Percentiles rank a stretch among this genome's conserved stretches.
phyloP scores from a whole-genome alignment of 2,329 filamentous ascomycete genomes.

The Cytospora paraplurivora region DNA sequence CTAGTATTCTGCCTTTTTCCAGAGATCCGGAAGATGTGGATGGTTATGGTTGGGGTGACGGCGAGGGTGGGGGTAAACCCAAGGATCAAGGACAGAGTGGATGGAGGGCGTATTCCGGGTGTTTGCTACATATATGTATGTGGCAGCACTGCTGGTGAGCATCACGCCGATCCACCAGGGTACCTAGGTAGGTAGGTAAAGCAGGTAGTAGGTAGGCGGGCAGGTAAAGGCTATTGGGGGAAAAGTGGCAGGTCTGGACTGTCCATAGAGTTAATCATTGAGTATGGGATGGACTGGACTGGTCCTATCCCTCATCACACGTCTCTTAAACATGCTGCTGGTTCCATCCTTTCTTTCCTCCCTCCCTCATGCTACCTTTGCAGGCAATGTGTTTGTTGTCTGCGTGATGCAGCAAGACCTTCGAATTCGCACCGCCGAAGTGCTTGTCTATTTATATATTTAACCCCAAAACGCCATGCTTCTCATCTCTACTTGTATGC shows the following conservation, averaged over 20 bases:
- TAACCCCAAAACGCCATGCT: slow-evolving; percentile 16
- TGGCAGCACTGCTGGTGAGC: neutral
- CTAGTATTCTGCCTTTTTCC: neutral
- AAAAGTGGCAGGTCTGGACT: neutral
- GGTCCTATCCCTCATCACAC: neutral
- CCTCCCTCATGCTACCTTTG: too few species aligned
- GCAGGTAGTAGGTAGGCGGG: too few species aligned
- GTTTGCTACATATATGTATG: neutral
- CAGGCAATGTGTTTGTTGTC: neutral
- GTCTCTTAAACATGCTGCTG: too few species aligned
- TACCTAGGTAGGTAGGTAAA: neutral
- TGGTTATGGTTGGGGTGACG: neutral
- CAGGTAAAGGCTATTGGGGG: neutral
- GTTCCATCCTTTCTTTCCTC: too few species aligned
- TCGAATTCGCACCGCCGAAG: too few species aligned
- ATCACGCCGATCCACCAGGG: neutral
- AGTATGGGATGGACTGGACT: neutral
- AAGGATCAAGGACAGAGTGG: neutral
- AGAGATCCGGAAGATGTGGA: neutral
- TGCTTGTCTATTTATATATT: neutral
- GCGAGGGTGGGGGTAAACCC: neutral
- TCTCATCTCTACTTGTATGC: neutral
- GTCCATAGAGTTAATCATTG: neutral
- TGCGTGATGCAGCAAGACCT: neutral
- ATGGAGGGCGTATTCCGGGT: neutral